These are phyloP conservation scores for Irpex sp. DNA, from an alignment of 1,284 basidiomycete genomes.

Conservation along the genomic window DNA sequence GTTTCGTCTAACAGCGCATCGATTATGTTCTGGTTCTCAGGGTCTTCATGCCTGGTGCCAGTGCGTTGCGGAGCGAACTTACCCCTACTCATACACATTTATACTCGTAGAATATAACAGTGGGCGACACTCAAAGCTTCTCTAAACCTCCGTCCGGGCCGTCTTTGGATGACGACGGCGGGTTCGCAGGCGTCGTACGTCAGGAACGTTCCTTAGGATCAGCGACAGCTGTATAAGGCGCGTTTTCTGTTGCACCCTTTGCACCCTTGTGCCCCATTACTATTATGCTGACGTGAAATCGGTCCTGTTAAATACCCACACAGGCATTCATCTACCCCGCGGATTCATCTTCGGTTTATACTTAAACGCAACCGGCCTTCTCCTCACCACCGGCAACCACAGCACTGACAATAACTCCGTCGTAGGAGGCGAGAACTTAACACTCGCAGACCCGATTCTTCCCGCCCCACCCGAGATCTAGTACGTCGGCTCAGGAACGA, in stretches of 20 bases:
- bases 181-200: too few relatives aligned
- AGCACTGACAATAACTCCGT: not conserved
- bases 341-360: constrained; percentile 26
- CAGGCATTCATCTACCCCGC: constrained; percentile 23
- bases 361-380: constrained; percentile 23
- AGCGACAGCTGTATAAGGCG: constrained; percentile 48
- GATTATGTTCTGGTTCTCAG: too few relatives aligned
- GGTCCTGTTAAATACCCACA: not conserved
- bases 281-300: not conserved
- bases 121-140: too few relatives aligned
- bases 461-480: constrained; percentile 18
- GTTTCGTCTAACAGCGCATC: too few relatives aligned
- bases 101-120: too few relatives aligned
- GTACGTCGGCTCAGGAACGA: constrained; percentile 19
- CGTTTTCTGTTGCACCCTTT: constrained; percentile 18
- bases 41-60: too few relatives aligned
- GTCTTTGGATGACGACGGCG: too few relatives aligned
- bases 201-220: not conserved
- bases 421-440: constrained; percentile 18
- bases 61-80: too few relatives aligned
- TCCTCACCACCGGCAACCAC: constrained; percentile 2
- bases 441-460: constrained; percentile 5
- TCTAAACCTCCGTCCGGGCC: too few relatives aligned
- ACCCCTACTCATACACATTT: too few relatives aligned
- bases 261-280: not conserved